Base-by-base conservation (phyloP, 345 rosid species). In the Citrus sp. region DNA sequence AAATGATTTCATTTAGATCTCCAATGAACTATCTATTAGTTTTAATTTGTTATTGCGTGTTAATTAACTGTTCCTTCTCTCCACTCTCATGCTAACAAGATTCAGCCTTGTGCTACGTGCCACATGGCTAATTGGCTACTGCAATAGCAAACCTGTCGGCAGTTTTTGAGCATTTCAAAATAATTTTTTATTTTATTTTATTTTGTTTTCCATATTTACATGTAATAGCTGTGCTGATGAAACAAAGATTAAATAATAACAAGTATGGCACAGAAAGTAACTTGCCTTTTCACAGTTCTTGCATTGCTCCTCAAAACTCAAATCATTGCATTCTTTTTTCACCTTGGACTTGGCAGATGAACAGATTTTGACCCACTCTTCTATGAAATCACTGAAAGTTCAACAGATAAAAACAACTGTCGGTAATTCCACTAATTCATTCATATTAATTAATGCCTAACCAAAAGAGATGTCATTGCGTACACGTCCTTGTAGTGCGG, bases 351-450 rank as follows among this genome's bases (percentile, higher is more conserved):
- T 94, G 38, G 99, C 98, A 0, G 93, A 54, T 38, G 93, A 76
- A 74, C 99, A 89, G 60, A 96, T 94, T 61, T 86, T 82, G 76
- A 96, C 91, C 99, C 98, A 96, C 30, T 91, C 70, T 73, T 92
- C 99, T 32, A 96, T 94, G 83, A 96, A 96, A 5, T 96, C 97
- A 42, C 99, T 96, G 89, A 58, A 81, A 58, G 72, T 69, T 40
- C 37, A 49, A 70, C 38, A 30, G 34, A 67, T 22, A 24, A 6
- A 76, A 3, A 67, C 76, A 22, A 75, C 22, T 40, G 18, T 78
- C 16, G 62, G 56, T 3, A 7, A 51, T 49, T 37, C 27, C 27
- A 8, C 16, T 30, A 34, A 67, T 54, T 42, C 6, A 49, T 69
- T 18, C 8, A 18, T 6, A 16, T 46, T 46, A 54, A 54, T 54